Conservation (phyloP, 352 stramenopile species). For the Globisporangium recalcitrans region DNA sequence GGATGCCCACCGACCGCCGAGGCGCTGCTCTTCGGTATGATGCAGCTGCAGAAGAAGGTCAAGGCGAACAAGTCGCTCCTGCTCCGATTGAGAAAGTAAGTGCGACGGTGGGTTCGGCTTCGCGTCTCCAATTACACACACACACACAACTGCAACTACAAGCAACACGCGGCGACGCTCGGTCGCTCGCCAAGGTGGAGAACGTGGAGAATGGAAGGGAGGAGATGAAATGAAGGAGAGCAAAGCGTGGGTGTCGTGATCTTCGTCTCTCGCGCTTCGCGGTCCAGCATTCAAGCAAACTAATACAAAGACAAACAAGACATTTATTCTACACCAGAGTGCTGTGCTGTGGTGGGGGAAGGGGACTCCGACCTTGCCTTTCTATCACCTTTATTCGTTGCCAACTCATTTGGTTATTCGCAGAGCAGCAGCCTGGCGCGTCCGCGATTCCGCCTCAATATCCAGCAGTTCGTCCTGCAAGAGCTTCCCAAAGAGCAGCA, state of each 20-base stretch:
- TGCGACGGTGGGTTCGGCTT: not conserved
- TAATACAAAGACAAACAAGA: constrained; percentile 1
- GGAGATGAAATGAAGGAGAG: not conserved
- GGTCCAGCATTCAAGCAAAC: not conserved
- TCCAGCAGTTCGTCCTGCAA: constrained; percentile 19
- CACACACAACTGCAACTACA: not conserved
- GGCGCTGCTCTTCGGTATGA: constrained; percentile 95
- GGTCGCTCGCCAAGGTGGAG: not conserved
- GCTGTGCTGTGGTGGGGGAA: no score
- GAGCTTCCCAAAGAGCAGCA: constrained; percentile 26
- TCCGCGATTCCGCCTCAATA: constrained; percentile 3
- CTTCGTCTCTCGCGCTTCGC: not conserved
- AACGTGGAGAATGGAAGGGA: not conserved
- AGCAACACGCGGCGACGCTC: not conserved
- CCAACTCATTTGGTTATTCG: no score
- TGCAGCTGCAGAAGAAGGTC: constrained; percentile 99
- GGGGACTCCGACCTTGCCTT: no score
- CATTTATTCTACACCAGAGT: constrained; percentile 1
- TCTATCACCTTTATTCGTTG: no score
- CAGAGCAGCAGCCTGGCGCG: not conserved
- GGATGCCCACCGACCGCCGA: constrained; percentile 98
- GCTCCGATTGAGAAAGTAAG: constrained; percentile 96
- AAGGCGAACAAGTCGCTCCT: constrained; percentile 97
- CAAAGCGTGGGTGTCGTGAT: not conserved
- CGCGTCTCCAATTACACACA: not conserved